Evolutionary conservation across 2,329 filamentous ascomycete genomes (phyloP).

Genomic region (Trichoderma hamatum): DNA sequence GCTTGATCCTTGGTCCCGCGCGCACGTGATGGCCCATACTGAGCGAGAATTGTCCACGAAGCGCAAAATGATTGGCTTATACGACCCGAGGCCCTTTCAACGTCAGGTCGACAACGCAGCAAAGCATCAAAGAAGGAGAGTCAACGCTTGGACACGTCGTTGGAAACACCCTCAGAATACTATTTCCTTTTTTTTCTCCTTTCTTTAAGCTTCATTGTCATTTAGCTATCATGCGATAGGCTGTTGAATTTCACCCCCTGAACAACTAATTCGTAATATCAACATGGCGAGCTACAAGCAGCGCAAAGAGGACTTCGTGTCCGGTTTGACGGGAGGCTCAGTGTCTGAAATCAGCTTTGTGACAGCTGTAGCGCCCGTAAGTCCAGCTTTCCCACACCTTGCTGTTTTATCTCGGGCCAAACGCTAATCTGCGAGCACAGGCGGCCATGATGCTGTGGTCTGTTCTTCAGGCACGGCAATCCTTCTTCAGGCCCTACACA

Average conservation of each 20-base stretch:
- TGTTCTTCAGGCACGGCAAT: slow-evolving; percentile 78
- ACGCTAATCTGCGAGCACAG: slow-evolving; percentile 49
- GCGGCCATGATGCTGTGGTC: slow-evolving; percentile 85
- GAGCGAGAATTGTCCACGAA: slow-evolving; percentile 20
- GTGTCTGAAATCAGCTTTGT: slow-evolving; percentile 86
- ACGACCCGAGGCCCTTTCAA: neutral
- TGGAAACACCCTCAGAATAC: neutral
- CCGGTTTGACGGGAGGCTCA: slow-evolving; percentile 80
- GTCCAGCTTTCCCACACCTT: slow-evolving; percentile 19
- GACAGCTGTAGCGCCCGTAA: slow-evolving; percentile 81
- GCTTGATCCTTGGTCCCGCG: neutral
- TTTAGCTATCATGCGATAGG: slow-evolving; percentile 21
- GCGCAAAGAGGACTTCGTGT: slow-evolving; percentile 94
- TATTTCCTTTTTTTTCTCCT: neutral
- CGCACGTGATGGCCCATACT: slow-evolving; percentile 26
- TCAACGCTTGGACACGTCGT: slow-evolving; percentile 4
- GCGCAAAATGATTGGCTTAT: slow-evolving; percentile 18
- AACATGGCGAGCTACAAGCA: slow-evolving; percentile 72
- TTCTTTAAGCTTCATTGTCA: neutral
- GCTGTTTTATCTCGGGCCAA: neutral
- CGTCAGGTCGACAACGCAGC: slow-evolving; percentile 13
- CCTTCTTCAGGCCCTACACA: slow-evolving; percentile 79
- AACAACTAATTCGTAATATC: slow-evolving; percentile 39
- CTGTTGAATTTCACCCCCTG: neutral
- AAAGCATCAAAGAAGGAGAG: neutral